These are phyloP conservation scores for Pilasporangium apinafurcum DNA, from an alignment of 352 stramenopile species.

Conservation along the genomic window DNA sequence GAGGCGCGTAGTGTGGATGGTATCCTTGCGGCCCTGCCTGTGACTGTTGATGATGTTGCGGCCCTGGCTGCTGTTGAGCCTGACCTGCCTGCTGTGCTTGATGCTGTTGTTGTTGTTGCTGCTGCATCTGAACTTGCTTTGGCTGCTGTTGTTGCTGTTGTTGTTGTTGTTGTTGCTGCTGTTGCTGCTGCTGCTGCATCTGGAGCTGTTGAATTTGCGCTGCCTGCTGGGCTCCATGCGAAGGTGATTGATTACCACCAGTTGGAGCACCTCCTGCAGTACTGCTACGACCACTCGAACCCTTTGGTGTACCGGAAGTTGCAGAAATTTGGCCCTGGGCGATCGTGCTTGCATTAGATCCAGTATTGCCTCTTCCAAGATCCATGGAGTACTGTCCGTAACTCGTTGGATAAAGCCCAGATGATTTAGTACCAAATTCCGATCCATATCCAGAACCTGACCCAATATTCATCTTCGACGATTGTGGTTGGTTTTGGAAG, in stretches of 20 bases:
- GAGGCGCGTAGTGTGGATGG: slow-evolving; percentile 74
- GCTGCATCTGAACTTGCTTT: slow-evolving; percentile 17
- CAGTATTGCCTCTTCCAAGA: slow-evolving; percentile 27
- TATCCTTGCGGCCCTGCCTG: slow-evolving; percentile 61
- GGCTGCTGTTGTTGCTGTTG: slow-evolving; percentile 21
- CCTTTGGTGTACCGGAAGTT: slow-evolving; percentile 59
- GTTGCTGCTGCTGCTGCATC: slow-evolving; percentile 35
- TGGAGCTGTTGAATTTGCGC: slow-evolving; percentile 21
- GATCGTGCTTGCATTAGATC: slow-evolving; percentile 16
- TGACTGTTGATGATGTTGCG: slow-evolving; percentile 55
- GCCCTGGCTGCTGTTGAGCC: slow-evolving; percentile 30
- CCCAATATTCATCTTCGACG: slow-evolving; percentile 45
- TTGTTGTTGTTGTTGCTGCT: slow-evolving; percentile 16
- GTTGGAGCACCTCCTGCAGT: slow-evolving; percentile 6
- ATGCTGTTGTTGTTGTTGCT: slow-evolving; percentile 15
- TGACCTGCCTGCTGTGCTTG: slow-evolving; percentile 11
- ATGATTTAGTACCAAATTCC: slow-evolving; percentile 44
- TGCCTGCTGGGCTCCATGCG: slow-evolving; percentile 36
- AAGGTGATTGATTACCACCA: slow-evolving; percentile 47
- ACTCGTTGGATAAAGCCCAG: slow-evolving; percentile 63
- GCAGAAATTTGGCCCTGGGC: slow-evolving; percentile 21
- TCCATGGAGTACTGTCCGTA: slow-evolving; percentile 85
- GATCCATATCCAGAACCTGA: slow-evolving; percentile 37
- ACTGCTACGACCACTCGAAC: slow-evolving; percentile 12
- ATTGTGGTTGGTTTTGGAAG: slow-evolving; percentile 35